Evolutionary conservation across 495 filamentous ascomycete species (phyloP).

Genomic region (Parathielavia appendiculata): DNA sequence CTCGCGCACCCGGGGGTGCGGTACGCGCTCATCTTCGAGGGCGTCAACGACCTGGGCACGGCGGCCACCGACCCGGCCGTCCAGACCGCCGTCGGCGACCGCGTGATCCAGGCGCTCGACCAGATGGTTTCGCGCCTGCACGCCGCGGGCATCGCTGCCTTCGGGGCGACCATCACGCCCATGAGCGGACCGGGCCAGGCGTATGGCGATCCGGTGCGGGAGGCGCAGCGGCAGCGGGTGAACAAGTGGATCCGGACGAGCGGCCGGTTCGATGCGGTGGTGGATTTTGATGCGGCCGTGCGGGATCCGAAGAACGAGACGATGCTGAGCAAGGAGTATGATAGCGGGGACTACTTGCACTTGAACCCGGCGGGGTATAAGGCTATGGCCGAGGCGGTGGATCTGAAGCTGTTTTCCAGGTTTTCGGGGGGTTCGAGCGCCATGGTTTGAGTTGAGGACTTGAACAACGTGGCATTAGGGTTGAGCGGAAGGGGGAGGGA

Average conservation of each 20-base stretch:
- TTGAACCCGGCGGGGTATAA: constrained; percentile 54
- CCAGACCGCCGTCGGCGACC: constrained; percentile 43
- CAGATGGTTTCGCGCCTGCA: constrained; percentile 54
- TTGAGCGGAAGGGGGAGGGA: neutral
- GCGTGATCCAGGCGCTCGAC: constrained; percentile 49
- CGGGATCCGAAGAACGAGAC: constrained; percentile 43
- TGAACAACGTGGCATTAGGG: neutral
- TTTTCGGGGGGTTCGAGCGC: constrained; percentile 22
- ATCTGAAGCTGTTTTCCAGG: constrained; percentile 44
- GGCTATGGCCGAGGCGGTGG: constrained; percentile 53
- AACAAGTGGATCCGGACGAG: constrained; percentile 57
- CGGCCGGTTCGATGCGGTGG: constrained; percentile 54
- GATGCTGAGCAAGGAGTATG: constrained; percentile 42
- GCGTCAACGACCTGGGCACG: constrained; percentile 61
- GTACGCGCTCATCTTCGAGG: constrained; percentile 58
- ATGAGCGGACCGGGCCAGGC: constrained; percentile 41
- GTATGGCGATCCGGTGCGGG: constrained; percentile 48
- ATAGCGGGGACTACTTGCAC: constrained; percentile 62
- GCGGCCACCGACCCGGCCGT: constrained; percentile 34
- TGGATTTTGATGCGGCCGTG: constrained; percentile 57
- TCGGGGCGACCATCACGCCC: constrained; percentile 61
- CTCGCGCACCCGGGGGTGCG: constrained; percentile 48
- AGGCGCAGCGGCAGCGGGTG: constrained; percentile 50
- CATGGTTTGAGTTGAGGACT: constrained; percentile 15
- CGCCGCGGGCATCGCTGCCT: constrained; percentile 45